Percentiles rank a stretch among this genome's conserved stretches.
These are phyloP conservation scores for Leishmania martiniquensis DNA, from an alignment of 208 protist genomes.

Conservation along the genomic window DNA sequence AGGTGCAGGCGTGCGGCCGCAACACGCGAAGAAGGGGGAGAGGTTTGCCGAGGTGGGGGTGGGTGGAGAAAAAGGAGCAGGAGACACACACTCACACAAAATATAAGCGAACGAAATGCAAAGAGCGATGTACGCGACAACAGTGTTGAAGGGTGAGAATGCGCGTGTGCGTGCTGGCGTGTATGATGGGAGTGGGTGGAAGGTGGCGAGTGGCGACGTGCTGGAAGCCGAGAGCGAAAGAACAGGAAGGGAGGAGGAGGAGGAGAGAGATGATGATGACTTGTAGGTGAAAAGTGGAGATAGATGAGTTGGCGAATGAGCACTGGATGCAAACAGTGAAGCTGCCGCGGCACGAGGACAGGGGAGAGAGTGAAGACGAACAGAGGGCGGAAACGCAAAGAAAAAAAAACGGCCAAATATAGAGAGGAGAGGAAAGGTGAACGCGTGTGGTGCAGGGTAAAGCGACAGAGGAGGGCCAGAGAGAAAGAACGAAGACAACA, in stretches of 20 bases:
- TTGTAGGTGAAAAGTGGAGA: not conserved
- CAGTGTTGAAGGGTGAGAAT: not conserved
- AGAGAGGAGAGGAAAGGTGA: not conserved
- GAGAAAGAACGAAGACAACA: not conserved
- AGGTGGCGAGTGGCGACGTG: not conserved
- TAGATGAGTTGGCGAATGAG: not conserved
- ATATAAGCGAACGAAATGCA: constrained; percentile 4
- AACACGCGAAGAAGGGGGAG: not conserved
- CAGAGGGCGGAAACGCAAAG: not conserved
- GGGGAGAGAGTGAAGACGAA: not conserved
- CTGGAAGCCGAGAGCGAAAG: not conserved
- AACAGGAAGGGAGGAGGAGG: not conserved
- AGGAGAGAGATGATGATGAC: not conserved
- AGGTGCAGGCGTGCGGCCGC: not conserved
- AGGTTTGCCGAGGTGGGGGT: too few relatives aligned
- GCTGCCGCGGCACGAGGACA: not conserved
- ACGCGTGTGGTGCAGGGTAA: too few relatives aligned
- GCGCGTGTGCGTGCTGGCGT: not conserved
- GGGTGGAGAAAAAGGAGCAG: not conserved
- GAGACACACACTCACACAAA: not conserved
- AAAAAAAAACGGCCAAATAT: not conserved
- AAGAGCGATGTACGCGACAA: not conserved
- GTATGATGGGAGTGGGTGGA: not conserved
- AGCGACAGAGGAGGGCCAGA: not conserved
- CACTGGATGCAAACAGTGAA: not conserved